These are phyloP conservation scores for Colletotrichum limetticola DNA, from an alignment of 2,329 filamentous ascomycete genomes.

Conservation along the genomic window DNA sequence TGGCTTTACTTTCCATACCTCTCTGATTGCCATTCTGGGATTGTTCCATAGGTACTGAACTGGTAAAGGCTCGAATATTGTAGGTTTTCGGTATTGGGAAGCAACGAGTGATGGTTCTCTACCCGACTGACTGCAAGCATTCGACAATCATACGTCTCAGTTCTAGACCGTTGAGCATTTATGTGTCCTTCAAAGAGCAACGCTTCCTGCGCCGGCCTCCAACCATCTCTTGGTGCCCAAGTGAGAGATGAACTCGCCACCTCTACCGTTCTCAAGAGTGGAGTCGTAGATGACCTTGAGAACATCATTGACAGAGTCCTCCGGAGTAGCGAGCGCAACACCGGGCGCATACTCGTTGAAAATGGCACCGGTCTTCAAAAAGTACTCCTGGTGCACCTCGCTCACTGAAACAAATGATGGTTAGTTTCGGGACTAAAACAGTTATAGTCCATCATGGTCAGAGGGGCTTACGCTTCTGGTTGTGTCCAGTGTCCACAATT, in stretches of 20 bases:
- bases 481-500: slow-evolving; percentile 55
- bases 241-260: slow-evolving; percentile 65
- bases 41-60: no score
- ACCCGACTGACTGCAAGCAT: no score
- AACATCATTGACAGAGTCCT: slow-evolving; percentile 47
- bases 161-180: no score
- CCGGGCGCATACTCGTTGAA: slow-evolving; percentile 52
- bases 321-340: slow-evolving; percentile 48
- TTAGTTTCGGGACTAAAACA: neutral
- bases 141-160: no score
- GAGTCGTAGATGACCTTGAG: slow-evolving; percentile 47
- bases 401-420: slow-evolving; percentile 33
- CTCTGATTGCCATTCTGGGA: no score
- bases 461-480: slow-evolving; percentile 37
- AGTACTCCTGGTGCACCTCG: slow-evolving; percentile 39
- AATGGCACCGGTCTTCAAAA: slow-evolving; percentile 40
- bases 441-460: no score
- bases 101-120: no score
- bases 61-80: no score
- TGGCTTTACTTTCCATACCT: no score
- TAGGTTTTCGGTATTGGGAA: no score
- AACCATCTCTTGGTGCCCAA: slow-evolving; percentile 64
- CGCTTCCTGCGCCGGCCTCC: slow-evolving; percentile 39
- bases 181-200: neutral
- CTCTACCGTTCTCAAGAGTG: slow-evolving; percentile 57